A percentile compares a stretch with the other conserved stretches of the same genome.
phyloP scores from a whole-genome alignment of 805 yeast genomes.

The Candida arabinofermentans region DNA sequence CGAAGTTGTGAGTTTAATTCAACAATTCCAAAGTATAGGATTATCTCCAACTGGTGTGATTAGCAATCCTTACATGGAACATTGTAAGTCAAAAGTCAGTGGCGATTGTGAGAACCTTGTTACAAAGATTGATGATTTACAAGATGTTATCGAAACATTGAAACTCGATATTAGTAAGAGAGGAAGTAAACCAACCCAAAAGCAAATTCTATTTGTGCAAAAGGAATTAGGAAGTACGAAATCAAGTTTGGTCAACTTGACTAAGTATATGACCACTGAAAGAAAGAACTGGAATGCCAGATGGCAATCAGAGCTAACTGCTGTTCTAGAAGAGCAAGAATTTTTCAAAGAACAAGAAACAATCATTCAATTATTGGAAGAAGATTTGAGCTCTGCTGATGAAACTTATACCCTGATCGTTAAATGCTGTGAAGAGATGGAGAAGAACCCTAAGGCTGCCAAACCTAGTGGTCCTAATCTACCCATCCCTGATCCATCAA shows the following conservation, averaged over 20 bases:
- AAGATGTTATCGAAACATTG: constrained; percentile 84
- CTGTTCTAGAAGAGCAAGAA: constrained; percentile 91
- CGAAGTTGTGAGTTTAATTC: constrained; percentile 41
- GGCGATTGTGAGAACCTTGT: constrained; percentile 71
- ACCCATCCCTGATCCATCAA: constrained; percentile 50
- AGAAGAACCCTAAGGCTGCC: constrained; percentile 45
- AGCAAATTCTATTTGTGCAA: constrained; percentile 62
- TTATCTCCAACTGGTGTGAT: constrained; percentile 24
- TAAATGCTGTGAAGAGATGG: constrained; percentile 74
- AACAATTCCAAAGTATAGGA: constrained; percentile 42
- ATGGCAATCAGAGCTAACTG: constrained; percentile 89
- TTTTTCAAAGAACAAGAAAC: constrained; percentile 88
- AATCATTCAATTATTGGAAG: constrained; percentile 69
- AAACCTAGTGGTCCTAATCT: constrained; percentile 33
- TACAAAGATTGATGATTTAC: constrained; percentile 83
- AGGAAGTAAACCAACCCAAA: constrained; percentile 75
- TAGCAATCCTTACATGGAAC: constrained; percentile 57
- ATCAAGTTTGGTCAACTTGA: constrained; percentile 46
- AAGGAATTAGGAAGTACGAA: constrained; percentile 64
- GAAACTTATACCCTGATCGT: constrained; percentile 83
- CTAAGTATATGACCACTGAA: constrained; percentile 61
- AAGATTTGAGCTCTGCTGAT: constrained; percentile 73
- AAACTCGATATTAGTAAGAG: constrained; percentile 89
- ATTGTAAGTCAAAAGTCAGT: constrained; percentile 68
- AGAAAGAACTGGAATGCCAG: constrained; percentile 83